Base-by-base conservation (phyloP, 768 basidiomycete genomes). In the Mycena galericulata region DNA sequence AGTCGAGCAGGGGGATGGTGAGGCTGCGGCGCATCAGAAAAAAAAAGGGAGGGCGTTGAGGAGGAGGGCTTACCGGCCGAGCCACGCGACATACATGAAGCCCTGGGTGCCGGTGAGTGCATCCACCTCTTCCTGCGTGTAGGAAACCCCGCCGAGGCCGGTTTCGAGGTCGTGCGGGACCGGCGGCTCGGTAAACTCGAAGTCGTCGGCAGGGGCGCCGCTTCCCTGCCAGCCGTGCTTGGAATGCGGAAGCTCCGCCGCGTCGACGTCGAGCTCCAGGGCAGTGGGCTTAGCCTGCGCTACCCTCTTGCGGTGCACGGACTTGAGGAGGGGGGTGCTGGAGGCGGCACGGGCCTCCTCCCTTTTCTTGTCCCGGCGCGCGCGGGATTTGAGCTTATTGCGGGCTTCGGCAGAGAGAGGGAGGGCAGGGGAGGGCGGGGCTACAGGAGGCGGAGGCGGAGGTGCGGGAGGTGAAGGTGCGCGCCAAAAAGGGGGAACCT, bases 1-100 rank as follows among this genome's bases (percentile, higher is more conserved):
- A 29, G 30, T 69, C 62, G 14, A 60, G 46, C 47, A 69, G 38
- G 1, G 68, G 68, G 6, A 69, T 58, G 2, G 62, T 51, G 9
- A 59, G 27, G 2, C 67, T 69, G 47, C 24, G 34, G 20, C 7
- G 10, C 10, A 24, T 40, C 22, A 58, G 30, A 12, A 14, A 5
- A 22, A 27, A 12, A 14, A 5, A 22, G n/a, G 26, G 30, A 47
- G 34, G 46, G n/a, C 12, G 55, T 1, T 27, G 27, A 5, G 40
- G n/a, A 15, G 14, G 17, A 27, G n/a, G 3, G 43, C 56, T 7
- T 40, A 64, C 68, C 11, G 9, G 1, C 68, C 68, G 0, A 47
- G 36, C 68, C 68, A 69, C 14, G 18, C 5, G 14, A 69, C 26
- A n/a, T 69, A 55, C 40, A 8, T 27, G 26, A 68, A 57, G 27